Conservation (phyloP, 768 basidiomycete genomes). For the Naematelia encephala region DNA sequence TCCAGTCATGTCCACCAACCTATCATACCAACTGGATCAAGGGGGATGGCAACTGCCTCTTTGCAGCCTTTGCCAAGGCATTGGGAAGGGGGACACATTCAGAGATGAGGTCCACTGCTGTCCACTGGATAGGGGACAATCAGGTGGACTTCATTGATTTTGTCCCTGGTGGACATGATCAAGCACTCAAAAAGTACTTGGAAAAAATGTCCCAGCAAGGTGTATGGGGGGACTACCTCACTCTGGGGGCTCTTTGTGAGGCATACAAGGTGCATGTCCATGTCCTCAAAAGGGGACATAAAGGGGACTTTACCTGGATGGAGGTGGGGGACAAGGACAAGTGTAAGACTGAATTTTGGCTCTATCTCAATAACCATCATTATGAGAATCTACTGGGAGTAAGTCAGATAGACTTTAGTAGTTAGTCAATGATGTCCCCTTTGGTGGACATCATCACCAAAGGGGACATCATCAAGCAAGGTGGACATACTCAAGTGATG, state of each 20-base stretch:
- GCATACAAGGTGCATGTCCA: conserved; percentile 1
- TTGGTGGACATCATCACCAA: neutral
- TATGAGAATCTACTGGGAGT: neutral
- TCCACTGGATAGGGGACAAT: neutral
- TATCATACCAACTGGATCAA: conserved; percentile 1
- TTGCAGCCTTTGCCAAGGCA: conserved; percentile 14
- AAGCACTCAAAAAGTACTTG: neutral
- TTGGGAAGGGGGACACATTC: neutral
- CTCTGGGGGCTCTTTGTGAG: conserved; percentile 1
- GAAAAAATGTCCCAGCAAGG: neutral
- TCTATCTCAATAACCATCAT: neutral
- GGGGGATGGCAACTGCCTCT: conserved; percentile 11
- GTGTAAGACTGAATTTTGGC: neutral
- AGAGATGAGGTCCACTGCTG: neutral
- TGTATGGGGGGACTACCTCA: conserved; percentile 7
- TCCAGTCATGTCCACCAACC: neutral
- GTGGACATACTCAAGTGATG: neutral
- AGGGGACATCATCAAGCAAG: neutral
- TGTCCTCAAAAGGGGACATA: conserved; percentile 6
- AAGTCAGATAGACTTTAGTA: neutral
- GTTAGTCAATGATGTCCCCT: neutral
- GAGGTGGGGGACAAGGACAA: conserved; percentile 5
- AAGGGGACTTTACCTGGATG: conserved; percentile 5
- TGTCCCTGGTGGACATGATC: neutral
- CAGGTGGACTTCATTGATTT: neutral